Evolutionary conservation across 495 filamentous ascomycete species (phyloP), one percentile per base, ranked within the genome.

Genomic region (Penicillium samsonianum): DNA sequence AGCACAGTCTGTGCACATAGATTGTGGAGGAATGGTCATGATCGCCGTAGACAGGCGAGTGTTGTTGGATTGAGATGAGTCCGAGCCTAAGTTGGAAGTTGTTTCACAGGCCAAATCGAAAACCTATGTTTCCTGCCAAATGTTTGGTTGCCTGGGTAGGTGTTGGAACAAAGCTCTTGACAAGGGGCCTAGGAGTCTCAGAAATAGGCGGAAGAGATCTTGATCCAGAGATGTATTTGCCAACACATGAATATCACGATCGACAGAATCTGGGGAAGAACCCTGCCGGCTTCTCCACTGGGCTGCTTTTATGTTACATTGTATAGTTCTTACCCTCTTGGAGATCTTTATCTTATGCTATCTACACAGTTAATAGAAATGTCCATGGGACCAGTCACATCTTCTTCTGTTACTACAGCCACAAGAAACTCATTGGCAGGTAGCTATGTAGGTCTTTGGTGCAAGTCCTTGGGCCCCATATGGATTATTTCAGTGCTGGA

Each of bases 241-340:
- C 42, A 23, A 25, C 22, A 47, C 14, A 9, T 25, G 52, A 47
- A 47, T 43, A 55, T 54, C 51, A 45, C 7, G 41, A 54, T 55
- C 53, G 53, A 35, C 43, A 26, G 53, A 38, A 37, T 30, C 52
- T 38, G 42, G 33, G 53, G 53, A 40, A 40, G 23, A 38, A 28
- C 9, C 43, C 28, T 23, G 43, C 28, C 4, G n/a, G 7, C 23
- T 22, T 46, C 43, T 47, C 53, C 43, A 55, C 53, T 22, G 47
- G 12, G n/a, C 25, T 45, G 41, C 41, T 44, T 25, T 20, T 40
- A 23, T 40, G 33, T 19, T 10, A n/a, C 14, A 8, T 30, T 47
- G 8, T n/a, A 17, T 28, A 25, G 14, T 41, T 28, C 43, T n/a
- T 17, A 51, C 19, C 16, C n/a, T 28, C 23, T 9, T 14, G 22